Evolutionary conservation across 345 rosid genomes (phyloP).

Genomic region (Schrenkiella parvula): DNA sequence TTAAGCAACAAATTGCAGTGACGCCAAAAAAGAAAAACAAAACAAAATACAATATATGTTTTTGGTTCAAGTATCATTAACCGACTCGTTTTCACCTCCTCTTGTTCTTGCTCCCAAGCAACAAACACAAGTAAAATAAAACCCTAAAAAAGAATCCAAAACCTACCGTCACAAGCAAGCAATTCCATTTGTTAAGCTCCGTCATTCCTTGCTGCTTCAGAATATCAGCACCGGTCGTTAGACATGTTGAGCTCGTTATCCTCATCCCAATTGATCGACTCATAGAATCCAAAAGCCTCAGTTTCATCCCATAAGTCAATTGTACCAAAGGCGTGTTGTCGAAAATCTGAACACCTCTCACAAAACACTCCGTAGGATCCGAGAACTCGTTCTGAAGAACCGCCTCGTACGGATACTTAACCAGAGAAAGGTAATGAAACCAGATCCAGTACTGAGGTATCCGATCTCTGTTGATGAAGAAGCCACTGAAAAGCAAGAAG

Average conservation of each 20-base stretch:
- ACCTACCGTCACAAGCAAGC: constrained; percentile 73
- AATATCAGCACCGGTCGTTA: constrained; percentile 61
- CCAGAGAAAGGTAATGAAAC: constrained; percentile 83
- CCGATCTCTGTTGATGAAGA: constrained; percentile 70
- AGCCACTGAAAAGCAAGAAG: constrained; percentile 84
- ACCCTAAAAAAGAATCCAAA: constrained; percentile 80
- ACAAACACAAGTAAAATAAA: constrained; percentile 65
- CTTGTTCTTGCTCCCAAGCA: constrained; percentile 85
- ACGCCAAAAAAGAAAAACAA: background rate
- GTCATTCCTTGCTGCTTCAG: constrained; percentile 59
- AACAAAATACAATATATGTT: background rate
- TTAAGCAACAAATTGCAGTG: background rate
- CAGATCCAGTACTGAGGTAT: constrained; percentile 74
- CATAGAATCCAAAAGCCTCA: constrained; percentile 49
- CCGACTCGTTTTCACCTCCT: constrained; percentile 39
- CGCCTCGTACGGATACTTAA: constrained; percentile 72
- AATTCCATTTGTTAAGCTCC: constrained; percentile 64
- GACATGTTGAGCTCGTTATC: constrained; percentile 58
- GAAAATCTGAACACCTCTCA: constrained; percentile 67
- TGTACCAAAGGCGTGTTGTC: constrained; percentile 60
- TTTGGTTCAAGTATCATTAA: background rate
- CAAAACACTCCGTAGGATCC: constrained; percentile 58
- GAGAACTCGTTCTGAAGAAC: constrained; percentile 61
- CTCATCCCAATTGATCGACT: constrained; percentile 49
- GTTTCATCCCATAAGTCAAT: constrained; percentile 41